Base-by-base conservation (phyloP, 768 basidiomycete species). In the Cubamyces lactineus region DNA sequence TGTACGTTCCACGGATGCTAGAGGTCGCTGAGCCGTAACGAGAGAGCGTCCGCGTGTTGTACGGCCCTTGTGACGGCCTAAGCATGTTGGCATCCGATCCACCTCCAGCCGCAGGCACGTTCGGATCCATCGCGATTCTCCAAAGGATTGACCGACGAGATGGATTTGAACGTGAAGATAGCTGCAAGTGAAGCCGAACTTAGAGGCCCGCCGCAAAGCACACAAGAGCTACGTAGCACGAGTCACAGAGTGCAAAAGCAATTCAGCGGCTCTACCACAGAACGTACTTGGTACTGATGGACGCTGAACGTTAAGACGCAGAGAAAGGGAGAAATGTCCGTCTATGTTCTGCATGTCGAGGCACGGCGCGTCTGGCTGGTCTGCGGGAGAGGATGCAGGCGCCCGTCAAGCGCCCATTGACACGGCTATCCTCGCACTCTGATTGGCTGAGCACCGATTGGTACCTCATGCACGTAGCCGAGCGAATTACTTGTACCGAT, bases 11-110 rank as follows among this genome's bases (percentile, higher is more conserved):
- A 30, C 57, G 65, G 13, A 58, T 50, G 53, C 61, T 64, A 13
- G 64, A 61, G 5, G 60, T 38, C 2, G 57, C 57, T 39, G 64
- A 65, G 53, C 54, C 57, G 51, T 65, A 65, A 12, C 64, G 59
- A 21, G 55, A 65, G 16, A 65, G 46, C 13, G 51, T 61, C 19
- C 45, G 54, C 39, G 59, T 56, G 54, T 43, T 56, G 46, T 63
- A 63, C 6, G 51, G n/a, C n/a, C n/a, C n/a, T n/a, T n/a, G n/a
- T n/a, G n/a, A n/a, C n/a, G n/a, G 52, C 21, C 39, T 41, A 13
- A 55, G 40, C 17, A 52, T 54, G 24, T 16, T 41, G 24, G 8
- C 21, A 38, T 63, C 57, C 28, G 48, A 23, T 26, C 24, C n/a
- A n/a, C n/a, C 48, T 26, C 11, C 5, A 7, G 41, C 41, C 9